A percentile compares a stretch with the other conserved stretches of the same genome.
phyloP scores from a whole-genome alignment of 495 filamentous ascomycete genomes.

The Hyaloscypha hepaticicola region DNA sequence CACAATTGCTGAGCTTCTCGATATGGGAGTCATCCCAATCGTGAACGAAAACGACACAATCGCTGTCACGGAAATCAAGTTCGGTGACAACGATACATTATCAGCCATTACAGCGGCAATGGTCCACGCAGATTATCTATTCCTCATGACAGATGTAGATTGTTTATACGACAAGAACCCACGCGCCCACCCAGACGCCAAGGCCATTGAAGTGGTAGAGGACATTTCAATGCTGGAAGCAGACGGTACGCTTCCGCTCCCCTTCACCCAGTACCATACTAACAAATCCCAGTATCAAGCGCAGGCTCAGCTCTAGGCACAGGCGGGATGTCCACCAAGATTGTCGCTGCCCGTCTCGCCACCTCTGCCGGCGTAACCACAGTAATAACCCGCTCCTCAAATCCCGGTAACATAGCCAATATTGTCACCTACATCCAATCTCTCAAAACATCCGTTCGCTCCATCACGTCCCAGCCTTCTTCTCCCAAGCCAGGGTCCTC shows the following conservation, averaged over 20 bases:
- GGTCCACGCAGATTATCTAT: constrained; percentile 95
- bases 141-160: constrained; percentile 98
- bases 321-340: constrained; percentile 98
- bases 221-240: constrained; percentile 84
- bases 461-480: not conserved
- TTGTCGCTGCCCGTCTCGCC: constrained; percentile 89
- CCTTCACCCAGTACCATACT: not conserved
- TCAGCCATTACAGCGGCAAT: constrained; percentile 96
- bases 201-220: constrained; percentile 88
- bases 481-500: constrained; percentile 12
- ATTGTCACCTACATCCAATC: constrained; percentile 82
- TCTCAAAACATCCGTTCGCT: constrained; percentile 33
- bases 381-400: constrained; percentile 87
- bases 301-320: constrained; percentile 88
- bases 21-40: constrained; percentile 96
- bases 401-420: constrained; percentile 84
- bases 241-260: constrained; percentile 52
- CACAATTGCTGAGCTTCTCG: constrained; percentile 82
- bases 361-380: constrained; percentile 95
- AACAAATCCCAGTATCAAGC: constrained; percentile 62
- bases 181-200: constrained; percentile 75
- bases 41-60: constrained; percentile 99
- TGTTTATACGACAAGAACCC: constrained; percentile 97
- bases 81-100: constrained; percentile 97
- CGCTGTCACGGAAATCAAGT: constrained; percentile 97